A percentile compares a stretch with the other conserved stretches of the same genome.
Conservation (phyloP, 306 rosid species). For the Rosa persica region DNA sequence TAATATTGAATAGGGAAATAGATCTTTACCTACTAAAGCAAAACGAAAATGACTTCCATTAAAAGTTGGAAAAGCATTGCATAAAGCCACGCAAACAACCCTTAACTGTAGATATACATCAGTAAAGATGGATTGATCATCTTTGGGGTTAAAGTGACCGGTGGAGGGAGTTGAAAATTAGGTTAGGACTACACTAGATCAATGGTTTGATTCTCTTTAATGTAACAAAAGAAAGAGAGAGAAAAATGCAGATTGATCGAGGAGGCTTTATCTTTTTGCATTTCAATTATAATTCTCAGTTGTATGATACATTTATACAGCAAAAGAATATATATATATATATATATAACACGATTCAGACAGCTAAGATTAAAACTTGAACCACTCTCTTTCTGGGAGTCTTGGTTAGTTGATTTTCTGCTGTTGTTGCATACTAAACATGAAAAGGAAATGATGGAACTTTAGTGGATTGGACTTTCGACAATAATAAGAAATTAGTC, state of each 20-base stretch:
- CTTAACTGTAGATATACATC: not conserved
- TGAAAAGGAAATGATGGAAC: not conserved
- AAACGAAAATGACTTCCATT: not conserved
- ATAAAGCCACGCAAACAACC: not conserved
- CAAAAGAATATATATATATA: no score
- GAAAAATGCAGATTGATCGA: no score
- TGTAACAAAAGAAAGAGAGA: not conserved
- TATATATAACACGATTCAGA: not conserved
- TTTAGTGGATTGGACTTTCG: not conserved
- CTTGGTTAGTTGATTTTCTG: not conserved
- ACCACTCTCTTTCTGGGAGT: not conserved
- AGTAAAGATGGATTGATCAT: not conserved
- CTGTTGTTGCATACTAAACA: not conserved
- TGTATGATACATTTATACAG: not conserved
- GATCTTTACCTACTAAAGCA: not conserved
- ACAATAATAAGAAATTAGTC: not conserved
- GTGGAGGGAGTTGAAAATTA: not conserved
- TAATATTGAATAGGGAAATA: not conserved
- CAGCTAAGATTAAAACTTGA: not conserved
- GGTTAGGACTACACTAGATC: not conserved
- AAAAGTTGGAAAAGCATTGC: not conserved
- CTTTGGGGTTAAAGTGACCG: not conserved
- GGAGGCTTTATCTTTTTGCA: not conserved
- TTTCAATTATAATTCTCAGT: no score
- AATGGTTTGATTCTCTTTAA: not conserved